Conservation (phyloP, 2,329 filamentous ascomycete species). For the Fusarium duplospermum region DNA sequence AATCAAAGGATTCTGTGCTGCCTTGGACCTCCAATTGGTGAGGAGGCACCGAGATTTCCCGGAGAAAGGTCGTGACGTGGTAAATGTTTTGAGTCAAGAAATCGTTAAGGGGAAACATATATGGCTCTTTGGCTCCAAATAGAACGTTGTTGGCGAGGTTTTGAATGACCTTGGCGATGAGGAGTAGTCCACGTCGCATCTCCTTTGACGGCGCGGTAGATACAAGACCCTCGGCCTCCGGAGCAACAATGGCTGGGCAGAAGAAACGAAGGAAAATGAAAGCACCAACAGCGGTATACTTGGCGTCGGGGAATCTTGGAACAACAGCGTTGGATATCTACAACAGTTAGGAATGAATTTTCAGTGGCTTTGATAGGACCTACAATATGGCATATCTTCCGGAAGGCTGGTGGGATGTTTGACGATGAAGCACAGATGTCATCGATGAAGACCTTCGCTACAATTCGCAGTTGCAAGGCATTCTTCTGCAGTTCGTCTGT, state of each 20-base stretch:
- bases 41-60: constrained; percentile 72
- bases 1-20: constrained; percentile 69
- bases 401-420: constrained; percentile 72
- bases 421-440: constrained; percentile 73
- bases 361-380: constrained; percentile 43
- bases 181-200: constrained; percentile 74
- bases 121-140: constrained; percentile 78
- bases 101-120: constrained; percentile 78
- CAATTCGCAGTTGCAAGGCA: constrained; percentile 72
- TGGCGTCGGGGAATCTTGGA: constrained; percentile 73
- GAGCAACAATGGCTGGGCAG: constrained; percentile 77
- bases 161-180: constrained; percentile 78
- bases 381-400: constrained; percentile 75
- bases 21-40: constrained; percentile 55
- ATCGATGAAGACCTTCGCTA: constrained; percentile 78
- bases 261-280: constrained; percentile 80
- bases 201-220: constrained; percentile 71
- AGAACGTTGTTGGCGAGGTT: constrained; percentile 79
- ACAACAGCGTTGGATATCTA: constrained; percentile 73
- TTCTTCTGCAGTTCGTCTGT: constrained; percentile 74
- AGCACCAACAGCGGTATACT: constrained; percentile 77
- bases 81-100: constrained; percentile 77
- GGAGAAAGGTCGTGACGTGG: constrained; percentile 72
- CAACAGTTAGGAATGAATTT: background rate
- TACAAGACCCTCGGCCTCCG: constrained; percentile 75